phyloP scores from a whole-genome alignment of 768 basidiomycete genomes.

The Tricholoma sp. region DNA sequence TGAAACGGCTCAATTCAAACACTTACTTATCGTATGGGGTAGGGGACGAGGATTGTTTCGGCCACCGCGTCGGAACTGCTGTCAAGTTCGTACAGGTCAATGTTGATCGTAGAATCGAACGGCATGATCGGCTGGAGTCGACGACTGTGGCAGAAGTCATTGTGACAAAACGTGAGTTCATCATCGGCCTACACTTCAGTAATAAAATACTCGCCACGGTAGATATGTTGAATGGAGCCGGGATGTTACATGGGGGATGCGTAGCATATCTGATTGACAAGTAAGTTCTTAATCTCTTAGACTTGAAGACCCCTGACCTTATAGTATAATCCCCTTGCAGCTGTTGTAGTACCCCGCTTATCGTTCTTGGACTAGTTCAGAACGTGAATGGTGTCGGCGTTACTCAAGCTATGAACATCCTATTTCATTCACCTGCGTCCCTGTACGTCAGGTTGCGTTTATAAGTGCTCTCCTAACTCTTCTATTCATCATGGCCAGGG shows the following conservation, averaged over 20 bases:
- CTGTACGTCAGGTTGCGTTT: slow-evolving; percentile 34
- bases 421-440: slow-evolving; percentile 66
- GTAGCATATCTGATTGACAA: slow-evolving; percentile 73
- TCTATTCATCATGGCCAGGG: slow-evolving; percentile 32
- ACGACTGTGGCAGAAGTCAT: slow-evolving; percentile 57
- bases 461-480: background rate
- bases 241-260: slow-evolving; percentile 74
- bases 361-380: slow-evolving; percentile 58
- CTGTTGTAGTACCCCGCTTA: slow-evolving; percentile 64
- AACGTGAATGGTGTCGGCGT: slow-evolving; percentile 69
- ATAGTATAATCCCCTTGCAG: slow-evolving; percentile 21
- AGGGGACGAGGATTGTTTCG: slow-evolving; percentile 58
- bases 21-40: slow-evolving; percentile 70
- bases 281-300: slow-evolving; percentile 26
- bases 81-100: slow-evolving; percentile 60
- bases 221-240: slow-evolving; percentile 76
- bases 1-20: slow-evolving; percentile 66
- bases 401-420: slow-evolving; percentile 64
- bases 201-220: slow-evolving; percentile 4
- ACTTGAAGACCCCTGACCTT: background rate
- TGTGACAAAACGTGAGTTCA: slow-evolving; percentile 53
- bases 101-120: slow-evolving; percentile 39
- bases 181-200: background rate
- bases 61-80: slow-evolving; percentile 52
- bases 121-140: slow-evolving; percentile 52